These are phyloP conservation scores for Colletotrichum australisinense DNA, from an alignment of 2,329 filamentous ascomycete genomes.

Conservation along the genomic window DNA sequence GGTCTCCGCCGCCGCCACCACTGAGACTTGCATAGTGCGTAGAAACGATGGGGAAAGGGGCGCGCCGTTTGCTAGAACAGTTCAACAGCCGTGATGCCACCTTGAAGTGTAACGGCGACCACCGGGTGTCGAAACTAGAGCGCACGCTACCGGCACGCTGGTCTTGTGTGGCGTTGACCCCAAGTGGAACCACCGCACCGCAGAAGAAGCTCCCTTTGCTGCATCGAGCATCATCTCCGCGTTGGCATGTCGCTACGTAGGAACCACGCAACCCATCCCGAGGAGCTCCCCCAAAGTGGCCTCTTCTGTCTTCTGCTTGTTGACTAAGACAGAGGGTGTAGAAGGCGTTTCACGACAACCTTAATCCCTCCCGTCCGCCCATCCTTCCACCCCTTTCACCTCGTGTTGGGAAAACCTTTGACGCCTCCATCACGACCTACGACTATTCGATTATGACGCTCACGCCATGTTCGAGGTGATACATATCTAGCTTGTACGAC, in stretches of 20 bases:
- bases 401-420: not conserved
- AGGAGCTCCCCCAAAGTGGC: constrained; percentile 11
- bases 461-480: constrained; percentile 25
- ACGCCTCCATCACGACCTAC: constrained; percentile 25
- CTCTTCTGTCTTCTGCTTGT: not conserved
- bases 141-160: constrained; percentile 17
- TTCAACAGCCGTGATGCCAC: constrained; percentile 8
- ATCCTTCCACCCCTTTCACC: not conserved
- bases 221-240: constrained; percentile 33
- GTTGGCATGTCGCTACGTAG: constrained; percentile 23
- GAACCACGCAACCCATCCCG: constrained; percentile 1
- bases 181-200: constrained; percentile 25
- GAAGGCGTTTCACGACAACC: constrained; percentile 29
- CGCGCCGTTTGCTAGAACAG: not conserved
- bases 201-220: not conserved
- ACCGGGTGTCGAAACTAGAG: not conserved
- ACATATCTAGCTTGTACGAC: constrained; percentile 27
- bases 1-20: constrained; percentile 12
- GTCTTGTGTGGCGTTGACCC: constrained; percentile 27
- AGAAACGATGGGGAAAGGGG: not conserved
- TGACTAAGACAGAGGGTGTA: constrained; percentile 19
- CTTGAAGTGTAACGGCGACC: constrained; percentile 8
- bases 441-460: not conserved
- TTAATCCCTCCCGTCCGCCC: constrained; percentile 22
- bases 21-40: constrained; percentile 6